Conservation (phyloP, 2,329 filamentous ascomycete genomes). For the Colletotrichum filicis region DNA sequence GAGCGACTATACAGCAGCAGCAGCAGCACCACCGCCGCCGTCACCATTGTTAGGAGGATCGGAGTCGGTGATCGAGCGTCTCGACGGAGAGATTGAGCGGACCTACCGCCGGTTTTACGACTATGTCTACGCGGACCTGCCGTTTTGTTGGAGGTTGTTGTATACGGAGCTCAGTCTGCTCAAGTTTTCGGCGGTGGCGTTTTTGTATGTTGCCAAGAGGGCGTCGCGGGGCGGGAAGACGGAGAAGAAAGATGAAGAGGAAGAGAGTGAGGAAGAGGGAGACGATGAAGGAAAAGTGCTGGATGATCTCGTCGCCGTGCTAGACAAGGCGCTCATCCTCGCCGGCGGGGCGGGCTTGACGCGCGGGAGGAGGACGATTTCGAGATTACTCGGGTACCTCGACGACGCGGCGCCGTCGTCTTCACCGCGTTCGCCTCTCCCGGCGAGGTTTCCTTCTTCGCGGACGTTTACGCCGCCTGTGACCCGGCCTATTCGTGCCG, state of each 20-base stretch:
- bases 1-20: neutral
- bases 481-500: slow-evolving; percentile 51
- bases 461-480: slow-evolving; percentile 54
- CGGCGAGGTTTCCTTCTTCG: slow-evolving; percentile 39
- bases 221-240: neutral
- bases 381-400: slow-evolving; percentile 42
- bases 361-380: slow-evolving; percentile 63
- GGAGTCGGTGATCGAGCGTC: neutral
- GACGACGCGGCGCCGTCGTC: neutral
- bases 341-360: slow-evolving; percentile 69
- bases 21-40: neutral
- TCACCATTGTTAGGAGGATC: too few relatives aligned
- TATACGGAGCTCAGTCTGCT: slow-evolving; percentile 78
- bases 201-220: neutral
- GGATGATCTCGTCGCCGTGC: slow-evolving; percentile 67
- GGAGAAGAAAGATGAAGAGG: neutral
- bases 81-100: slow-evolving; percentile 20
- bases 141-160: slow-evolving; percentile 74
- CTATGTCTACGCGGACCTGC: slow-evolving; percentile 74
- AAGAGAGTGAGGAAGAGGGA: neutral
- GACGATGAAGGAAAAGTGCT: slow-evolving; percentile 46
- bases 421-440: neutral
- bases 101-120: slow-evolving; percentile 65
- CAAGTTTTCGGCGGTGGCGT: slow-evolving; percentile 54
- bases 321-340: slow-evolving; percentile 84